Base-by-base conservation (phyloP, 495 filamentous ascomycete species). In the Penicillium paradoxum region DNA sequence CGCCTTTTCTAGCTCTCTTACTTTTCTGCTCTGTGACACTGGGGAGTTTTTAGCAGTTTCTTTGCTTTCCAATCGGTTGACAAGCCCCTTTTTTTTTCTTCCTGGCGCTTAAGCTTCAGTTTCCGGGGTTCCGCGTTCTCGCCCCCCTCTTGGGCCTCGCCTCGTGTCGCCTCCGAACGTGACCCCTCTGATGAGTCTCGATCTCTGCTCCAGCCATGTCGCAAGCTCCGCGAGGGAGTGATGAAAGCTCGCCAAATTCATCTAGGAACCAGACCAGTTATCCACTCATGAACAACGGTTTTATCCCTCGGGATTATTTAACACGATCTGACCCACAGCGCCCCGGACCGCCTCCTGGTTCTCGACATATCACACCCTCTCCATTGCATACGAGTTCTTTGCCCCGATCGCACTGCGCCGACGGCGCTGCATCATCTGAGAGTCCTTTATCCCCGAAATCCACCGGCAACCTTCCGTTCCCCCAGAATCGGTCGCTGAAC, bases 311-410 rank as follows among this genome's bases (percentile, higher is more conserved):
- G 45, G 63, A 72, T 55, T 66, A 65, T 57, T 40, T 69, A 52
- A 39, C 65, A 53, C 66, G 62, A 54, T 59, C 68, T 34, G 67
- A 71, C 48, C 34, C 14, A 37, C 45, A 59, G 47, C 64, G 53
- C 57, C 57, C 64, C 36, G 62, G 51, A 25, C 42, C 47, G 33
- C 24, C 58, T 66, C 46, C 51, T 64, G 59, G 65, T 34, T 43
- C 58, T 29, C 68, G 59, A 56, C 64, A 69, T 57, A 69, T 62
- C 45, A 64, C 60, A 45, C 67, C 67, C 14, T 73, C 66, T 32
- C 69, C 69, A 55, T 55, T 73, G 49, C 65, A 69, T 45, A 71
- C 70, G 30, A 72, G 56, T 41, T 63, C 63, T 43, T 56, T 64
- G 18, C 58, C 57, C 10, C 64, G 52, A 30, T 67, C 66, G 17